A percentile compares a stretch with the other conserved stretches of the same genome.
phyloP scores from a whole-genome alignment of 495 filamentous ascomycete genomes.

The Podospora tetraspora region DNA sequence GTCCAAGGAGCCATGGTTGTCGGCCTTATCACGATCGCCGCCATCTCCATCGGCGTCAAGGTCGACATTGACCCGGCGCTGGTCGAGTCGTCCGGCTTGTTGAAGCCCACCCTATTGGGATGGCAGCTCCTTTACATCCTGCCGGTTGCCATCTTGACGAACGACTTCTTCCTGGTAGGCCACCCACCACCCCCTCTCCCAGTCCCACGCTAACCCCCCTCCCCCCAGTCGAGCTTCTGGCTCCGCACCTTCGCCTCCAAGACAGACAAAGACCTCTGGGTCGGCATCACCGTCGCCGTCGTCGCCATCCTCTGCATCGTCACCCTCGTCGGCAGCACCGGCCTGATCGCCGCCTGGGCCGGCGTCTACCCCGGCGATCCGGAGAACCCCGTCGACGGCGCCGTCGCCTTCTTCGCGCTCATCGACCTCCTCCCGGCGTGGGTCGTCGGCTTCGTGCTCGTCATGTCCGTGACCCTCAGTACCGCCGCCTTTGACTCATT shows the following conservation, averaged over 20 bases:
- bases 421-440: conserved; percentile 63
- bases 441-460: conserved; percentile 68
- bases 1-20: conserved; percentile 71
- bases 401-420: conserved; percentile 66
- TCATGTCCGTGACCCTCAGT: conserved; percentile 68
- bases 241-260: conserved; percentile 74
- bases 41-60: conserved; percentile 66
- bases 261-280: conserved; percentile 68
- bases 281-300: conserved; percentile 61
- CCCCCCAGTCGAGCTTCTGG: conserved; percentile 59
- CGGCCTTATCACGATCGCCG: conserved; percentile 60
- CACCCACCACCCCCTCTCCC: not conserved
- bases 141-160: conserved; percentile 67
- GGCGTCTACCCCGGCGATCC: conserved; percentile 54
- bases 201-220: not conserved
- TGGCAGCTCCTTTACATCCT: conserved; percentile 77
- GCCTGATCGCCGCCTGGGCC: conserved; percentile 68
- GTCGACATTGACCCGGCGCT: conserved; percentile 61
- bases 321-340: conserved; percentile 60
- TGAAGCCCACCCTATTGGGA: conserved; percentile 56
- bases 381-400: conserved; percentile 49
- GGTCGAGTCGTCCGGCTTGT: conserved; percentile 56
- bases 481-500: conserved; percentile 70
- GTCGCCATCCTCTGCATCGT: conserved; percentile 57
- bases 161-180: conserved; percentile 63